phyloP scores from a whole-genome alignment of 2,329 filamentous ascomycete species.

The Alternaria metachromatica region DNA sequence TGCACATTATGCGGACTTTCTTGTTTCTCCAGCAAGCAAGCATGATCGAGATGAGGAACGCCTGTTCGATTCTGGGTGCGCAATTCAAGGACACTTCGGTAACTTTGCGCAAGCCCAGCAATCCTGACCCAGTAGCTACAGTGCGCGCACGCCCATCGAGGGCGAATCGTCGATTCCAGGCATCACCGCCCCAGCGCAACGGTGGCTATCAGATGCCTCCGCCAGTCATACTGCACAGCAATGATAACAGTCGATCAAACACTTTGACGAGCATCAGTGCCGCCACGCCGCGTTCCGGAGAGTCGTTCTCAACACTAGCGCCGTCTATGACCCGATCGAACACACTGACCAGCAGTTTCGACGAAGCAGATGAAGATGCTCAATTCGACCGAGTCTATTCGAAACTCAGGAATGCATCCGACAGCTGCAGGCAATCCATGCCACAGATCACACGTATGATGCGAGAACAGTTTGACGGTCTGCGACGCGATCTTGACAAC shows the following conservation, averaged over 20 bases:
- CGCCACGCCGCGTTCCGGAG: constrained; percentile 79
- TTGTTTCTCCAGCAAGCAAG: constrained; percentile 66
- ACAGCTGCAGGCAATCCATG: constrained; percentile 73
- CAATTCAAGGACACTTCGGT: constrained; percentile 41
- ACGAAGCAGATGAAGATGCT: constrained; percentile 73
- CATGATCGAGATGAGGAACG: constrained; percentile 65
- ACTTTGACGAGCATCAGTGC: constrained; percentile 57
- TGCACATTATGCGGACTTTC: constrained; percentile 64
- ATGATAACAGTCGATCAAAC: constrained; percentile 60
- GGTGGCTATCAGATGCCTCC: constrained; percentile 41
- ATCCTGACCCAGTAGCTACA: constrained; percentile 31
- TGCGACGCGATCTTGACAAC: constrained; percentile 41
- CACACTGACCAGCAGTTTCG: constrained; percentile 66
- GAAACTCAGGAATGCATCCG: constrained; percentile 74
- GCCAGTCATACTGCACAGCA: constrained; percentile 53
- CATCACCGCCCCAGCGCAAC: constrained; percentile 44
- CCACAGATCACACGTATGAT: constrained; percentile 56
- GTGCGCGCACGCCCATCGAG: constrained; percentile 40
- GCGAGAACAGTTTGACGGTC: constrained; percentile 35
- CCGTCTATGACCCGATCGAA: constrained; percentile 53
- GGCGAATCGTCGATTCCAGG: constrained; percentile 36
- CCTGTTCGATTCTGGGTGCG: constrained; percentile 59
- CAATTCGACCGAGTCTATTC: constrained; percentile 84
- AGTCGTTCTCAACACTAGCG: constrained; percentile 72
- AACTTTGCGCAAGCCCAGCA: constrained; percentile 29